phyloP scores from a whole-genome alignment of 495 filamentous ascomycete species.

The Xylaria grammica region DNA sequence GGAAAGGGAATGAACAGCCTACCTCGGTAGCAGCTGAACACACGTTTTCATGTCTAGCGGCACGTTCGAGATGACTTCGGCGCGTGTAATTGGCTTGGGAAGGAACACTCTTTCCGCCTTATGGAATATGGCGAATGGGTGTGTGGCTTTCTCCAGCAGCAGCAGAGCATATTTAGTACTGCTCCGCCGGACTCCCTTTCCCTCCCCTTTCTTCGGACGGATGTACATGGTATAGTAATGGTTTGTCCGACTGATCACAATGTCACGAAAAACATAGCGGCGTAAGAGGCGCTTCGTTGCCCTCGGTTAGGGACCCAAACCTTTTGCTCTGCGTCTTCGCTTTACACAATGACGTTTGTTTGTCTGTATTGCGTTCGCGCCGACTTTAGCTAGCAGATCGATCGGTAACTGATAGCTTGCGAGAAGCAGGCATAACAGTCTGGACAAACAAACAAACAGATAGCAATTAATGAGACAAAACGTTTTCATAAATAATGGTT shows the following conservation, averaged over 20 bases:
- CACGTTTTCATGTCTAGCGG: constrained; percentile 1
- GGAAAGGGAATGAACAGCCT: not conserved
- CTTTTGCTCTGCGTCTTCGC: constrained; percentile 15
- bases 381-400: not conserved
- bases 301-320: not conserved
- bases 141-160: not conserved
- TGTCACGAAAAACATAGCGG: not conserved
- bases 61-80: not conserved
- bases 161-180: constrained; percentile 2
- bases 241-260: not conserved
- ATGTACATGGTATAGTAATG: constrained; percentile 6
- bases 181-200: not conserved
- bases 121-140: not conserved
- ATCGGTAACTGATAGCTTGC: constrained; percentile 11
- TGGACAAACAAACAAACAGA: constrained; percentile 10
- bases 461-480: constrained; percentile 16
- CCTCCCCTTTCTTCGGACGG: not conserved
- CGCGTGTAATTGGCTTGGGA: not conserved
- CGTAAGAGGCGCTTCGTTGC: not conserved
- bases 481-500: constrained; percentile 7
- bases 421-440: constrained; percentile 1
- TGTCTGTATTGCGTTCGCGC: constrained; percentile 9
- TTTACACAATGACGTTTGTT: constrained; percentile 10
- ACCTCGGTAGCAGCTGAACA: not conserved
- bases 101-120: not conserved